A percentile compares a stretch with the other conserved stretches of the same genome.
Conservation (phyloP, 768 basidiomycete genomes). For the Suillus spraguei region DNA sequence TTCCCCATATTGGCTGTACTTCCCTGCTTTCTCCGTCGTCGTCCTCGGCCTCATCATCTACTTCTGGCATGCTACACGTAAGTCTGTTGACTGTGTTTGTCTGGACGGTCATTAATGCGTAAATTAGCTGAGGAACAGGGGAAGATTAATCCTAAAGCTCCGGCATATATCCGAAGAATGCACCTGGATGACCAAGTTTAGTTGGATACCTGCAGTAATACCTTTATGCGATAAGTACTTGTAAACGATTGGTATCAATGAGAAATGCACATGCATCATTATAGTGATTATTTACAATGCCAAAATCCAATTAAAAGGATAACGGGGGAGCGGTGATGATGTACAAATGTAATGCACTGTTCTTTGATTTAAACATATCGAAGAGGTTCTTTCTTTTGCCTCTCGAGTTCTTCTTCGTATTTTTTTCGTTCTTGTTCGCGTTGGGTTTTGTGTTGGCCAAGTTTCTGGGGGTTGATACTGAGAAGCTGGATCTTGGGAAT, state of each 20-base stretch:
- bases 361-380: slow-evolving; percentile 29
- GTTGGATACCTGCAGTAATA: slow-evolving; percentile 18
- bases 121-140: slow-evolving; percentile 74
- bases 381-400: slow-evolving; percentile 42
- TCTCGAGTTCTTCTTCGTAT: slow-evolving; percentile 52
- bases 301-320: slow-evolving; percentile 32
- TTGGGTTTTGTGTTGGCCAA: slow-evolving; percentile 28
- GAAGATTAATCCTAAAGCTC: slow-evolving; percentile 56
- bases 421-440: slow-evolving; percentile 40
- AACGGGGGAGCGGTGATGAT: slow-evolving; percentile 22
- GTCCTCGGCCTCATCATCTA: slow-evolving; percentile 76
- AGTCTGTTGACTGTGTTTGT: slow-evolving; percentile 31
- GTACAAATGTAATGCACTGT: slow-evolving; percentile 20
- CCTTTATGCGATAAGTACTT: neutral
- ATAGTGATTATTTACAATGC: slow-evolving; percentile 9
- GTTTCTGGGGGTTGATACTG: slow-evolving; percentile 30
- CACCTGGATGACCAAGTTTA: slow-evolving; percentile 21
- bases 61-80: slow-evolving; percentile 86
- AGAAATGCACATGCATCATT: neutral
- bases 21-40: slow-evolving; percentile 73
- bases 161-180: slow-evolving; percentile 52
- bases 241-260: neutral
- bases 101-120: slow-evolving; percentile 11
- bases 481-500: neutral
- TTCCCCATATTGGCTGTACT: slow-evolving; percentile 88